phyloP scores from a whole-genome alignment of 2,329 filamentous ascomycete species.

The Lachnellula arida region DNA sequence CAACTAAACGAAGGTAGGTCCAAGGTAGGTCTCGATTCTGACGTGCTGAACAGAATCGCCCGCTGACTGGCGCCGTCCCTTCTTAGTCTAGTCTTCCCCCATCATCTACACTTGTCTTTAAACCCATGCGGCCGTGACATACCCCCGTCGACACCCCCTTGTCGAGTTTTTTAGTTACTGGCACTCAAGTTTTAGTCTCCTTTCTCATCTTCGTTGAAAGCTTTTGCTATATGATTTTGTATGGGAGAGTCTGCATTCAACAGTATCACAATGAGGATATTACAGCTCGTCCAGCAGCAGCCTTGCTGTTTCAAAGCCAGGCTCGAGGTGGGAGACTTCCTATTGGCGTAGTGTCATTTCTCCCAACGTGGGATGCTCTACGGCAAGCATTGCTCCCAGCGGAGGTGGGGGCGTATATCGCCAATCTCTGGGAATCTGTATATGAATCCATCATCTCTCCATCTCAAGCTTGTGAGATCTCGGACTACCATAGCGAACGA shows the following conservation, averaged over 20 bases:
- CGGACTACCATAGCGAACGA: slow-evolving; percentile 18
- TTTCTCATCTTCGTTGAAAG: slow-evolving; percentile 12
- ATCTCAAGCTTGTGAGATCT: slow-evolving; percentile 16
- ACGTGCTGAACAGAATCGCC: slow-evolving; percentile 18
- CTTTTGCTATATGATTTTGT: slow-evolving; percentile 9
- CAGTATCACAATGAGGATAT: slow-evolving; percentile 17
- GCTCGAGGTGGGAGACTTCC: slow-evolving; percentile 16
- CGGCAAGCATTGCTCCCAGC: slow-evolving; percentile 18
- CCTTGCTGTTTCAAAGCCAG: slow-evolving; percentile 28
- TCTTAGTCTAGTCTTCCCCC: slow-evolving; percentile 19
- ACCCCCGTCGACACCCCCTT: slow-evolving; percentile 23
- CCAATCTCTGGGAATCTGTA: no score
- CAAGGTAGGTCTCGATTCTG: slow-evolving; percentile 19
- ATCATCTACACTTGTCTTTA: slow-evolving; percentile 26
- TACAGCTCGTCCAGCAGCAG: slow-evolving; percentile 16
- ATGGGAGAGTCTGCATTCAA: slow-evolving; percentile 6
- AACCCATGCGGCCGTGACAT: slow-evolving; percentile 21
- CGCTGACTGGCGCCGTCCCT: slow-evolving; percentile 14
- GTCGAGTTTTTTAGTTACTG: slow-evolving; percentile 25
- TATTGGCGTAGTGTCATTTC: slow-evolving; percentile 26
- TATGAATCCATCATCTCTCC: slow-evolving; percentile 24
- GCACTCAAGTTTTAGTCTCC: slow-evolving; percentile 24
- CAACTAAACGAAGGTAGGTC: slow-evolving; percentile 18
- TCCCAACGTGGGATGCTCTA: slow-evolving; percentile 22
- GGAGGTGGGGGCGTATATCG: no score